Evolutionary conservation across 306 rosid species (phyloP), one percentile per base, ranked within the genome.

Genomic region (apple (Malus domestica)): DNA sequence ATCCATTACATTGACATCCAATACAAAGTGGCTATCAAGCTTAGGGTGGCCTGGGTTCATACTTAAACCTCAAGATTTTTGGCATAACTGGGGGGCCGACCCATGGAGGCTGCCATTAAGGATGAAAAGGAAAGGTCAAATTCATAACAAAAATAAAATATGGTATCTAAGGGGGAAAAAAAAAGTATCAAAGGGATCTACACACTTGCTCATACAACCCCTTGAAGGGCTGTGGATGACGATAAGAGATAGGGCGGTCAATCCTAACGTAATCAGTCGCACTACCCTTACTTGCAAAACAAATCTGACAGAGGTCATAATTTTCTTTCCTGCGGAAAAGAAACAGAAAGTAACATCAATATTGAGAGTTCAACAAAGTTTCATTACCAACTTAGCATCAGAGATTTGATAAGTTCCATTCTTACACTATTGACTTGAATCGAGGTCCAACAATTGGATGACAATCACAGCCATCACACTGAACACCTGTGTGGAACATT

Each of bases 361-460:
- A 30, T 29, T 25, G 57, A 65, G 59, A 76, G 22, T 22, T 30
- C 16, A 23, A 27, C 42, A 57, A 32, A 38, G 27, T 60, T 45
- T 32, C 22, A 32, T 1, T 42, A 45, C 75, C 75, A 55, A 57
- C 49, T 57, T 45, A 65, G 73, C 46, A 58, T 32, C 32, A 57
- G 42, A 59, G 15, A 18, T 52, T 62, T 66, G 59, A 71, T 20
- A 68, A 59, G 51, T 72, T 80, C 55, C 96, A 72, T 80, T 52
- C 97, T 82, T 81, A 96, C 99, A 93, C 85, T 88, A 76, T 70
- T 44, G 99, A 96, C 86, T 88, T 90, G 89, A 83, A 96, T 45
- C 99, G 97, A 60, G 98, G 93, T 64, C 99, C 99, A 46, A 88
- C 84, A 67, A 96, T 96, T 38, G 99, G 97, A 88, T 76, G 88